Base-by-base conservation (phyloP, 2,329 filamentous ascomycete genomes). In the Rhynchosporium secalis region DNA sequence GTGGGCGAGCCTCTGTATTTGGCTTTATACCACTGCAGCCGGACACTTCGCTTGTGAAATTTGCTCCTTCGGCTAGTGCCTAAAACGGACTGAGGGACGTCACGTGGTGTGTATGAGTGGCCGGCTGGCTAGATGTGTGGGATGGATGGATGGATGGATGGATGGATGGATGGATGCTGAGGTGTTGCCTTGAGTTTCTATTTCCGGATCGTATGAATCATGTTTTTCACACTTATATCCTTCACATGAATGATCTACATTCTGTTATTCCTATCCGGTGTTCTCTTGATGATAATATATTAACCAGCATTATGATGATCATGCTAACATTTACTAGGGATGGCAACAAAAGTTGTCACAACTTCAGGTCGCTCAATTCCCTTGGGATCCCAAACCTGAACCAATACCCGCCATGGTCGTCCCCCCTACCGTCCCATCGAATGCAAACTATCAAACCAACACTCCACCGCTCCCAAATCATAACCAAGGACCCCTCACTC, bases 321-420 rank as follows among this genome's bases (percentile, higher is more conserved):
- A 71, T 59, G 46, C 72, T 71, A 66, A 73, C 57, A 58, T 26
- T 54, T 48, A 59, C 65, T 74, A 98, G 93, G 91, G 88, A 78
- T 99, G 95, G 95, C 93, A 98, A 81, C 83, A 88, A 71, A 97
- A 96, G 77, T 83, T 99, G 41, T 90, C 93, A 1, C 86, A 87
- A 69, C 86, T 96, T 68, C 86, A 89, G 68, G 89, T 98, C 65
- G 95, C 95, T 63, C 81, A 85, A 62, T 97, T 98, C 75, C 94
- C 95, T 10, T 99, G 95, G 95, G 95, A 99, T 74, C 94, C 95
- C 48, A 88, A 90, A 73, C 88, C 89, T 56, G 87, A 90, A 58
- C 83, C 85, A 74, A 66, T 78, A 69, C 71, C 80, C 71, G 72
- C 80, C 70, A 71, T 76, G 33, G 45, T 65, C 58, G 71, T 71